Evolutionary conservation across 1,139 yeast genomes (phyloP), one percentile per base, ranked within the genome.

Genomic region (Yamadazyma triangularis): DNA sequence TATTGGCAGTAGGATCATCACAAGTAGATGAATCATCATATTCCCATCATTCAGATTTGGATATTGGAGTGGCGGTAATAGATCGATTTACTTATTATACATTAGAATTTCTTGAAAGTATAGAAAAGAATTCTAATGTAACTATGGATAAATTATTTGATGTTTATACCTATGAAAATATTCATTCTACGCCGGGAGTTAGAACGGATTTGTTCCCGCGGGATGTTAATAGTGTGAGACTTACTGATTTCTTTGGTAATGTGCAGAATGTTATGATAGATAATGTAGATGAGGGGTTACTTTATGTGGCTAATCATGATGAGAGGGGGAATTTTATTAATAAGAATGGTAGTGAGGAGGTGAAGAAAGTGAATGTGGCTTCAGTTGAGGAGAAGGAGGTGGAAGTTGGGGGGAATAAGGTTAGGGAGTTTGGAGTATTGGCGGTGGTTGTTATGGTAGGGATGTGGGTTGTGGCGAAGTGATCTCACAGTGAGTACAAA

Each of bases 1-100:
- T 91, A 28, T 64, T 91, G 35, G 88, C 96, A 0, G 94, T 91
- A 27, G 99, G 98, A 0, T 87, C 96, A 1, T 83, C 95, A n/a
- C 82, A 72, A 44, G 44, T 87, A 8, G 95, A 84, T 34, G 96
- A 93, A 56, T 81, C 91, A 31, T 86, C 96, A 2, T 91, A 89
- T 53, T 88, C 96, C 2, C 97, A 91, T 51, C 96, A 88, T 54
- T 87, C 96, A 2, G 99, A 91, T 52, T 76, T 82, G 40, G 96
- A 91, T 49, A 79, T 91, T 30, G 99, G 99, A 3, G 98, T 93
- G 33, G 97, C 98, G 0, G 96, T 91, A 9, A 91, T 91, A 51
- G 99, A 91, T 56, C 68, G 98, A 45, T 91, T 91, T 58, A 91
- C 99, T 0, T 89, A 88, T 57, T 88, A 78, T 58, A 89, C 89